Evolutionary conservation across 2,329 filamentous ascomycete species (phyloP).

Genomic region (Diplodia seriata): DNA sequence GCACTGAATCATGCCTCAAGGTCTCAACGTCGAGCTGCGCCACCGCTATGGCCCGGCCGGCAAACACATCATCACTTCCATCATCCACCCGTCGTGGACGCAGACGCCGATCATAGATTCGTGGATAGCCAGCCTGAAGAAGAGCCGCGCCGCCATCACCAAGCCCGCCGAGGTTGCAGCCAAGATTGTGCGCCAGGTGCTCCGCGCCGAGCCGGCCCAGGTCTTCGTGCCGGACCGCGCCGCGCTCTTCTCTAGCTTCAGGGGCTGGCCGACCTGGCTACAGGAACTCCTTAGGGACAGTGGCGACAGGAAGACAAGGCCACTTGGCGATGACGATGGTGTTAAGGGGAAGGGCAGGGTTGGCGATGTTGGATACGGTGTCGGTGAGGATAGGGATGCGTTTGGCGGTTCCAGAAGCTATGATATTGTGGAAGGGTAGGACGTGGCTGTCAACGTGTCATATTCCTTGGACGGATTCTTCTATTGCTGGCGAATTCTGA

Average conservation of each 20-base stretch:
- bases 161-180: slow-evolving; percentile 38
- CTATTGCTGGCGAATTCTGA: background rate
- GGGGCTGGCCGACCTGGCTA: slow-evolving; percentile 39
- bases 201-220: slow-evolving; percentile 38
- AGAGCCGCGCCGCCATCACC: slow-evolving; percentile 36
- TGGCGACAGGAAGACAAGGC: background rate
- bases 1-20: slow-evolving; percentile 29
- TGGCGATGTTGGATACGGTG: slow-evolving; percentile 16
- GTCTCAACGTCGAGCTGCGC: slow-evolving; percentile 41
- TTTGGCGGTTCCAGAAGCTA: slow-evolving; percentile 10
- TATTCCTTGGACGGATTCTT: background rate
- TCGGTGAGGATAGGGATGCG: background rate
- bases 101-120: slow-evolving; percentile 40
- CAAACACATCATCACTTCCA: slow-evolving; percentile 41
- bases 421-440: slow-evolving; percentile 13
- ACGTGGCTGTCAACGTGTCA: background rate
- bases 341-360: slow-evolving; percentile 18
- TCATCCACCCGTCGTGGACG: slow-evolving; percentile 42
- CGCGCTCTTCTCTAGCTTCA: slow-evolving; percentile 34
- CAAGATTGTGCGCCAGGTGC: slow-evolving; percentile 40
- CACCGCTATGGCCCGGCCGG: slow-evolving; percentile 38
- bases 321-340: background rate
- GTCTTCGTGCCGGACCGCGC: slow-evolving; percentile 37
- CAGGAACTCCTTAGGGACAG: slow-evolving; percentile 37
- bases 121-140: slow-evolving; percentile 34